Base-by-base conservation (phyloP, 192 early-diverging fungal species). In the Linnemannia schmuckeri region DNA sequence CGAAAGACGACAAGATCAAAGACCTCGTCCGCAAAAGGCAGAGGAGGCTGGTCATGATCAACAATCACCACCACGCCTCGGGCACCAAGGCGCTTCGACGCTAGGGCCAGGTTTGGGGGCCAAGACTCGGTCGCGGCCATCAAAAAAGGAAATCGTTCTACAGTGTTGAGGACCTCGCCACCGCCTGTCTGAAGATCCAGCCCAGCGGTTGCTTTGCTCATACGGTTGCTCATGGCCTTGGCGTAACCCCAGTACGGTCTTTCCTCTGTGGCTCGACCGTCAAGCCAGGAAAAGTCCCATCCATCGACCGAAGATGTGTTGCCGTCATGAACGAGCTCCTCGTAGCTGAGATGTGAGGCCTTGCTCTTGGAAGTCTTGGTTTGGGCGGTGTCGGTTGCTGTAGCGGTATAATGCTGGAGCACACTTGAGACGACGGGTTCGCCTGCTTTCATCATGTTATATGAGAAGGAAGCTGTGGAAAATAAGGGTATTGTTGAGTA, bases 1-100 rank as follows among this genome's bases (percentile, higher is more conserved):
- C 85, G 79, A 41, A 72, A 81, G 42, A 87, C 80, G 38, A 87
- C 76, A 9, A 87, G 71, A 77, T 87, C 79, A 87, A 87, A 87
- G n/a, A 72, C 57, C 41, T 37, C 42, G 68, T 87, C 75, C 17
- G 74, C 72, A 52, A 87, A 72, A 0, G 85, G 85, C n/a, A 87
- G 75, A 49, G 82, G 70, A 8, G n/a, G 47, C 38, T 74, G 24
- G 27, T 75, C 49, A 35, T 61, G 24, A 40, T 77, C 37, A 66
- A 61, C 75, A 46, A 80, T 63, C 12, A 87, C 85, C 1, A 76
- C 80, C 27, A 87, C 79, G 40, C 85, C 85, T 7, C 74, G 61
- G 46, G 69, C 57, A 38, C 74, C 70, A 37, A 87, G 41, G 13
- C 68, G 70, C 55, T 81, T 71, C 30, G 79, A 79, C 33, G 85